phyloP scores from a whole-genome alignment of 2,329 filamentous ascomycete genomes.

The Cytospora piceicola region DNA sequence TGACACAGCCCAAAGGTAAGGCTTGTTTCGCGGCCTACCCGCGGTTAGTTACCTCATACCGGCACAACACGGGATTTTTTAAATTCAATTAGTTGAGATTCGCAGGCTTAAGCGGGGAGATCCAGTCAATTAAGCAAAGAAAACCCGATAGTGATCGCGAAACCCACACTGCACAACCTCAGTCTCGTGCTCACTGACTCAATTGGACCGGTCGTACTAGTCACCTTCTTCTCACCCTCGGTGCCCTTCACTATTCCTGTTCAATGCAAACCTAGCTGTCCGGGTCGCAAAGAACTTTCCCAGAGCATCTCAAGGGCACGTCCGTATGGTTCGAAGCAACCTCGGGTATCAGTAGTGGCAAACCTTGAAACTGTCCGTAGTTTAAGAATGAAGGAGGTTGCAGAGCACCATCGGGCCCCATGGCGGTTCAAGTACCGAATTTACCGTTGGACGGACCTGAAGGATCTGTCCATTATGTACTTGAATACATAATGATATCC shows the following conservation, averaged over 20 bases:
- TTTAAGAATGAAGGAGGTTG: not conserved
- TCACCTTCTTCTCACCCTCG: conserved; percentile 43
- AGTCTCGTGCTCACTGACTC: conserved; percentile 48
- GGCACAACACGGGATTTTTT: too few species aligned
- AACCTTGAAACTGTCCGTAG: not conserved
- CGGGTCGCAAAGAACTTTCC: conserved; percentile 37
- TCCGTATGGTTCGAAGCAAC: too few species aligned
- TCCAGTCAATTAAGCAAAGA: conserved; percentile 50
- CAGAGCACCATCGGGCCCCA: too few species aligned
- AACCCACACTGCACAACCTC: conserved; percentile 53
- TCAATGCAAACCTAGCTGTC: conserved; percentile 45
- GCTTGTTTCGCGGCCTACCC: conserved; percentile 47
- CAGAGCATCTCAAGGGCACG: conserved; percentile 39
- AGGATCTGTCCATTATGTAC: too few species aligned
- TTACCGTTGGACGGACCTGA: too few species aligned
- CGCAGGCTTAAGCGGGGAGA: conserved; percentile 49
- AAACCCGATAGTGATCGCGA: conserved; percentile 51
- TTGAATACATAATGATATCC: too few species aligned
- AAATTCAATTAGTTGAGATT: conserved; percentile 44
- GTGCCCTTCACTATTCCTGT: conserved; percentile 45
- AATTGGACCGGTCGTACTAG: conserved; percentile 41
- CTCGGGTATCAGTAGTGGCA: too few species aligned
- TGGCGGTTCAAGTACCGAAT: too few species aligned
- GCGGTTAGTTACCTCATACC: not conserved
- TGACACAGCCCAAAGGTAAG: conserved; percentile 48